Evolutionary conservation across 208 protist genomes (phyloP).

Genomic region (Strigomonas culicis): DNA sequence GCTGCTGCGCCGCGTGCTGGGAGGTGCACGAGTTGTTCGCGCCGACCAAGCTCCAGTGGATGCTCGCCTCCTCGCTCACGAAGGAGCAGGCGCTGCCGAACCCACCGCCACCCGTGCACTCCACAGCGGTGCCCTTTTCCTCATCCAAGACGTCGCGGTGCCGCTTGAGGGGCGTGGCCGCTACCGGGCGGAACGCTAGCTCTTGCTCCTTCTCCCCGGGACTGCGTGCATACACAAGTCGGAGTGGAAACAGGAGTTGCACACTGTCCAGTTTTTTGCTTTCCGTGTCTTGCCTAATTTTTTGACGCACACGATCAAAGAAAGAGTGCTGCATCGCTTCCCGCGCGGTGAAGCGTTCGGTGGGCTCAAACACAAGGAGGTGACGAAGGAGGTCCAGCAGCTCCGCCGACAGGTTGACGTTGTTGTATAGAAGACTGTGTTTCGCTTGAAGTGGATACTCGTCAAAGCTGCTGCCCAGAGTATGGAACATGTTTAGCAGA

Average conservation of each 20-base stretch:
- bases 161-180: not conserved
- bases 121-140: not conserved
- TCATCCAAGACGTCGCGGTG: not conserved
- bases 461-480: conserved; percentile 48
- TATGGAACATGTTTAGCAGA: conserved; percentile 49
- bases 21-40: not conserved
- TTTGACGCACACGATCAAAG: conserved; percentile 20
- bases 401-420: conserved; percentile 22
- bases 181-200: not conserved
- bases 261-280: not conserved
- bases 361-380: conserved; percentile 56
- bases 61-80: not conserved
- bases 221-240: not conserved
- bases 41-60: not conserved
- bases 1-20: too few relatives aligned
- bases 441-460: conserved; percentile 28
- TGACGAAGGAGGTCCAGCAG: conserved; percentile 43
- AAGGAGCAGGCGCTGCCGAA: not conserved
- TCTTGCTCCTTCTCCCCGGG: not conserved
- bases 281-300: not conserved
- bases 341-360: conserved; percentile 31
- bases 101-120: not conserved
- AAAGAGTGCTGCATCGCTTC: conserved; percentile 54
- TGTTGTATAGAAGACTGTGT: conserved; percentile 36
- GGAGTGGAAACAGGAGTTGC: not conserved